Base-by-base conservation (phyloP, 176 grass and related monocot genomes). In the Tillandsia leiboldiana region DNA sequence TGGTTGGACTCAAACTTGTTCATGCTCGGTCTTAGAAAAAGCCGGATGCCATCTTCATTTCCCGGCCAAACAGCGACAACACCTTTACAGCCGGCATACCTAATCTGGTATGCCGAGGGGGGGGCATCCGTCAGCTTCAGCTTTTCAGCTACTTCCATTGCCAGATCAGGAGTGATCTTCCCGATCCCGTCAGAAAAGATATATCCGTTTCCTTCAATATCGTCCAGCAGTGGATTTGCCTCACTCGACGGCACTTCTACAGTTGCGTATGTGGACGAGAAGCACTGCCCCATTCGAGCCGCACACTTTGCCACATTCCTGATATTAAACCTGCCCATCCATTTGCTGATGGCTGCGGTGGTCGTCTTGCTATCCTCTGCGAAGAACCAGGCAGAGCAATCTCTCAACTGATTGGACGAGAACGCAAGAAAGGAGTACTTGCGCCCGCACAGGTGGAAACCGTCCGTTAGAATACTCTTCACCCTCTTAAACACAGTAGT, bases 91-190 rank as follows among this genome's bases (percentile, higher is more conserved):
- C 92, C 92, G 18, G 86, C 92, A 78, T 85, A 91, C 29, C 88
- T 83, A 29, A 96, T 96, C 78, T 96, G 92, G 62, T 89, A 96
- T 64, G 92, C 92, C 20, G 92, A 96, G 77, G 92, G 92, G 17
- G 85, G 78, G 20, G 67, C 77, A 50, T 88, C 86, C 0, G 48
- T 80, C 48, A 91, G 65, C 48, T 78, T 78, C 51, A 96, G 76
- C n/a, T 68, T 77, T 66, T 85, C 29, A 70, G 88, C 83, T 27
- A 96, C 88, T 82, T 96, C 83, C 10, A 79, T 68, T 67, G 88
- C 88, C 71, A 96, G 85, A 10, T 96, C 88, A 0, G 81, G 86
- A 4, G 78, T 83, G 57, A 91, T 89, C 54, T 73, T 91, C 72
- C 88, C 92, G 33, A 96, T 89, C 71, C 92, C 92, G 80, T 96